These are phyloP conservation scores for Populus hybrid DNA, from an alignment of 441 rosid genomes.

Conservation along the genomic window DNA sequence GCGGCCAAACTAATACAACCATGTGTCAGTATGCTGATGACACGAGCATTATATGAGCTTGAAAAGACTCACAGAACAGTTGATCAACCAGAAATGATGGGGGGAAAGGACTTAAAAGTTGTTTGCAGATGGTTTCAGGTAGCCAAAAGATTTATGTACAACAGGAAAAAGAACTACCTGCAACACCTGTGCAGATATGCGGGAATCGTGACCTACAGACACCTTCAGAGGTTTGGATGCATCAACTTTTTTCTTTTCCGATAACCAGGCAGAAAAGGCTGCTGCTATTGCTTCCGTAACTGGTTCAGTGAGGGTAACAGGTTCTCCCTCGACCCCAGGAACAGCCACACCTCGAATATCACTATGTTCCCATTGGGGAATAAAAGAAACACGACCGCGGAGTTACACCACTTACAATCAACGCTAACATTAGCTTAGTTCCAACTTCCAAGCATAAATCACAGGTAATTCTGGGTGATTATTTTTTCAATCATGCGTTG, in stretches of 20 bases:
- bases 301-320: conserved; percentile 73
- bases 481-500: background rate
- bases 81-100: background rate
- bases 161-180: conserved; percentile 41
- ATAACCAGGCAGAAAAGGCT: conserved; percentile 86
- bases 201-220: conserved; percentile 95
- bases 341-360: conserved; percentile 97
- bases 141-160: conserved; percentile 5
- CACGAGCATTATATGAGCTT: too few relatives aligned
- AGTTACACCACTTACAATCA: background rate
- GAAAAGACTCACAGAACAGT: background rate
- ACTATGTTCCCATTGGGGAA: conserved; percentile 34
- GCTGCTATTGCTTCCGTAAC: conserved; percentile 94
- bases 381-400: background rate
- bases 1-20: background rate
- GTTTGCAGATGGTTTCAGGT: conserved; percentile 6
- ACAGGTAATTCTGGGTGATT: background rate
- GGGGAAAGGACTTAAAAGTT: background rate
- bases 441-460: conserved; percentile 1
- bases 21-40: background rate
- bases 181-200: conserved; percentile 77
- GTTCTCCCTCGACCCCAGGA: conserved; percentile 92
- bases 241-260: conserved; percentile 61
- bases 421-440: background rate
- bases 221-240: conserved; percentile 44